Evolutionary conservation across 2,329 filamentous ascomycete species (phyloP).

Genomic region (Xylariaceae sp.): DNA sequence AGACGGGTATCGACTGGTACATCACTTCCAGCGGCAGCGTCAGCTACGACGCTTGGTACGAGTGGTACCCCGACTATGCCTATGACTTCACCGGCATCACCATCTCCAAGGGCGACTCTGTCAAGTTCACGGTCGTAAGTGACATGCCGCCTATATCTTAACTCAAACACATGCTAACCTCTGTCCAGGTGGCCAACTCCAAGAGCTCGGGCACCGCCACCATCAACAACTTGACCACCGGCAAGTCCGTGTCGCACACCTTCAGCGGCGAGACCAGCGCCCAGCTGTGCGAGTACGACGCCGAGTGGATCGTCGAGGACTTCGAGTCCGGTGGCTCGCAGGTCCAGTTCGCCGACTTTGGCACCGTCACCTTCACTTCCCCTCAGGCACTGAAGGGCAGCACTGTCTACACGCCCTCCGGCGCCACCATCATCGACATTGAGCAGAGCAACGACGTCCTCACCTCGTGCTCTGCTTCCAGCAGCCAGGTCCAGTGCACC

Average conservation of each 20-base stretch:
- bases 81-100: constrained; percentile 47
- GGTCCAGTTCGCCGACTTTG: constrained; percentile 45
- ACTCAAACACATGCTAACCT: neutral
- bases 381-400: constrained; percentile 35
- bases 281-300: constrained; percentile 51
- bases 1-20: constrained; percentile 55
- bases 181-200: constrained; percentile 11
- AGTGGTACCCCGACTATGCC: constrained; percentile 57
- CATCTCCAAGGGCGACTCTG: constrained; percentile 29
- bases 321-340: constrained; percentile 38
- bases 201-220: constrained; percentile 15
- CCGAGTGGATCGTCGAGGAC: constrained; percentile 62
- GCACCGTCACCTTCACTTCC: constrained; percentile 40
- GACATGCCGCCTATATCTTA: neutral
- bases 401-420: constrained; percentile 36
- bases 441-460: constrained; percentile 38
- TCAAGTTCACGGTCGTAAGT: constrained; percentile 26
- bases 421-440: constrained; percentile 43
- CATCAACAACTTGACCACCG: constrained; percentile 46
- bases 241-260: constrained; percentile 47
- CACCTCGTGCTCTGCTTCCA: constrained; percentile 29
- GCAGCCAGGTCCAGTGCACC: constrained; percentile 25
- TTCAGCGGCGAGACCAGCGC: constrained; percentile 39
- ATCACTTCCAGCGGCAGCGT: constrained; percentile 37
- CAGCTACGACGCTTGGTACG: constrained; percentile 54